Base-by-base conservation (phyloP, 2,329 filamentous ascomycete genomes). In the Sarocladiaceae sp. region DNA sequence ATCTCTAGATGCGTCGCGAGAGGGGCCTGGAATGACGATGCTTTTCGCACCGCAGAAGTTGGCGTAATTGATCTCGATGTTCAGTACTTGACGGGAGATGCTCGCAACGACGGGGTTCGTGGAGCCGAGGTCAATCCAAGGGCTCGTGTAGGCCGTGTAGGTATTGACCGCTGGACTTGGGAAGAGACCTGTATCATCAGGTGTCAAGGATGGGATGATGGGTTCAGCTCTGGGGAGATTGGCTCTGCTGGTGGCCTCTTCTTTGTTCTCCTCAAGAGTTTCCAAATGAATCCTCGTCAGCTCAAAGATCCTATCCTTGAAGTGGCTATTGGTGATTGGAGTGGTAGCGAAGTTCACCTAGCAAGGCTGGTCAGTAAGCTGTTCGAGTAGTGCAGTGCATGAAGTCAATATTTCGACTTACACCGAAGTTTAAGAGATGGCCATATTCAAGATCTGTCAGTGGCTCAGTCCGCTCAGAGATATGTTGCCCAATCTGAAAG, bases 61-160 rank as follows among this genome's bases (percentile, higher is more conserved):
- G 57, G 95, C 94, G 71, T 97, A 99, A 47, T 90, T 88, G 46
- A 97, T 80, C 66, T 99, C 94, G 35, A 96, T 78, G 65, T 91
- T 91, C 57, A 99, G 76, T 6, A 96, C 88, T 70, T 97, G 93
- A 40, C 89, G 84, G 31, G 93, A 97, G 54, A 97, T 79, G 66
- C 88, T 89, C 7, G 90, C 84, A 56, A 97, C 85, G 56, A 93
- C 70, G 6, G 91, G 88, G 66, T 97, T 87, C 1, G 84, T 72
- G 2, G 92, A 96, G 61, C 86, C 87, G 12, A 97, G 73, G 64
- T 97, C 92, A 58, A 96, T 93, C 93, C 93, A 97, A 5, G 90
- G 82, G 67, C 91, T 96, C n/a, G 84, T 83, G 53, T 87, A 86
- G 13, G 84, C 89, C 47, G 95, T 79, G 54, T 94, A 76, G 50